phyloP scores from a whole-genome alignment of 805 yeast genomes.

The Henningerozyma blattae region DNA sequence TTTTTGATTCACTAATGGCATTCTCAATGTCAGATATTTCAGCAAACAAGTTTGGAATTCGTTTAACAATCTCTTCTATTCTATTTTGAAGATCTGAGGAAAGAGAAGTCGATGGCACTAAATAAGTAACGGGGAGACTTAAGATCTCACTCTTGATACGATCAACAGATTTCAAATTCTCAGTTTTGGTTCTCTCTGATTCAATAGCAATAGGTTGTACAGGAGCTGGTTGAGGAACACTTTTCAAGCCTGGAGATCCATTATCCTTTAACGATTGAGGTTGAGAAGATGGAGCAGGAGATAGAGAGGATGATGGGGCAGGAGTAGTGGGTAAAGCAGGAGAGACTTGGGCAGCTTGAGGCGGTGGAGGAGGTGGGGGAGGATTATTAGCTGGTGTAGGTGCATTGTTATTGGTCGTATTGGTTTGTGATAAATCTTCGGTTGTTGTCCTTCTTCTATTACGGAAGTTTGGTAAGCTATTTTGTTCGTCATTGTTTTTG shows the following conservation, averaged over 20 bases:
- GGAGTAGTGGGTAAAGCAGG: neutral
- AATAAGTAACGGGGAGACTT: constrained; percentile 27
- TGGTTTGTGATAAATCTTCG: constrained; percentile 6
- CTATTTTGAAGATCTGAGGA: constrained; percentile 38
- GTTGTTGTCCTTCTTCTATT: constrained; percentile 30
- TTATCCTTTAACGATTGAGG: neutral
- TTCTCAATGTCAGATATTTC: constrained; percentile 53
- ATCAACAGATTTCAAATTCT: constrained; percentile 44
- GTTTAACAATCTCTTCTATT: constrained; percentile 53
- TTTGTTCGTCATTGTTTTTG: constrained; percentile 70
- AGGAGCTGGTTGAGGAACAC: neutral
- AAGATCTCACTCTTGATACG: constrained; percentile 48
- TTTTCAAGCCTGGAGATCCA: neutral
- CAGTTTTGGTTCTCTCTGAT: constrained; percentile 11
- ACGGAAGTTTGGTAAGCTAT: constrained; percentile 54
- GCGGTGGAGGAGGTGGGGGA: neutral
- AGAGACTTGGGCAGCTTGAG: neutral
- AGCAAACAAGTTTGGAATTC: constrained; percentile 58
- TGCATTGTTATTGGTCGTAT: neutral
- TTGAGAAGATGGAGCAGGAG: neutral
- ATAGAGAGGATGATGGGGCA: neutral
- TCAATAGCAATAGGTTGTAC: neutral
- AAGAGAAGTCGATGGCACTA: constrained; percentile 9
- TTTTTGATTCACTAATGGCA: constrained; percentile 53
- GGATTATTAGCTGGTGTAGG: neutral